Evolutionary conservation across 2,329 filamentous ascomycete species (phyloP).

Genomic region (Colletotrichum lini): DNA sequence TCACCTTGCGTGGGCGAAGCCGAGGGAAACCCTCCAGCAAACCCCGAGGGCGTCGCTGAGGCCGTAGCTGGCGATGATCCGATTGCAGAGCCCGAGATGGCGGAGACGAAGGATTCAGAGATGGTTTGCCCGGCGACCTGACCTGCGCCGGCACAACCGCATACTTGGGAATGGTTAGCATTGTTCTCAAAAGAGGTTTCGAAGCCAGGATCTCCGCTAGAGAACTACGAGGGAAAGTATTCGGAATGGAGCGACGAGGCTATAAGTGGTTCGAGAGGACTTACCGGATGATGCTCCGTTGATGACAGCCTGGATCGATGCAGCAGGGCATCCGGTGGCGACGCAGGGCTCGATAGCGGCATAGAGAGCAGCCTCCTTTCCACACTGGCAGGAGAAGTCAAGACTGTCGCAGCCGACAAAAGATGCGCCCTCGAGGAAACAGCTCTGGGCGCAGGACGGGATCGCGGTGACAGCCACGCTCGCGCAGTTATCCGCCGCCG

Average conservation of each 20-base stretch:
- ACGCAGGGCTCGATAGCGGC: slow-evolving; percentile 49
- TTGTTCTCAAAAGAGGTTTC: too few species aligned
- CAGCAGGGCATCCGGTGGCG: slow-evolving; percentile 46
- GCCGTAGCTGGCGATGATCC: slow-evolving; percentile 23
- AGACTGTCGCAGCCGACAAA: slow-evolving; percentile 46
- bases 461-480: slow-evolving; percentile 47
- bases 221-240: rapidly evolving
- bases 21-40: slow-evolving; percentile 7
- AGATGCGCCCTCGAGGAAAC: slow-evolving; percentile 48
- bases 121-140: slow-evolving; percentile 11
- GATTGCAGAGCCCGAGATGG: slow-evolving; percentile 21
- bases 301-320: slow-evolving; percentile 46
- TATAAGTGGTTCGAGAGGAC: not conserved
- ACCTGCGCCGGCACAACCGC: slow-evolving; percentile 33
- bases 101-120: slow-evolving; percentile 31
- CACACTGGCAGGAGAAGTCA: slow-evolving; percentile 50
- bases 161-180: slow-evolving; percentile 15
- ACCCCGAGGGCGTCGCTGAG: slow-evolving; percentile 14
- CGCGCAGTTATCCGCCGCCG: slow-evolving; percentile 44
- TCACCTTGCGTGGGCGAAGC: slow-evolving; percentile 26
- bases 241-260: too few species aligned
- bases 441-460: slow-evolving; percentile 48
- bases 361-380: slow-evolving; percentile 45
- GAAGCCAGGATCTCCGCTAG: rapidly evolving
- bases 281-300: slow-evolving; percentile 45